Conservation (phyloP, 2,329 filamentous ascomycete genomes). For the Conoideocrella luteorostrata region DNA sequence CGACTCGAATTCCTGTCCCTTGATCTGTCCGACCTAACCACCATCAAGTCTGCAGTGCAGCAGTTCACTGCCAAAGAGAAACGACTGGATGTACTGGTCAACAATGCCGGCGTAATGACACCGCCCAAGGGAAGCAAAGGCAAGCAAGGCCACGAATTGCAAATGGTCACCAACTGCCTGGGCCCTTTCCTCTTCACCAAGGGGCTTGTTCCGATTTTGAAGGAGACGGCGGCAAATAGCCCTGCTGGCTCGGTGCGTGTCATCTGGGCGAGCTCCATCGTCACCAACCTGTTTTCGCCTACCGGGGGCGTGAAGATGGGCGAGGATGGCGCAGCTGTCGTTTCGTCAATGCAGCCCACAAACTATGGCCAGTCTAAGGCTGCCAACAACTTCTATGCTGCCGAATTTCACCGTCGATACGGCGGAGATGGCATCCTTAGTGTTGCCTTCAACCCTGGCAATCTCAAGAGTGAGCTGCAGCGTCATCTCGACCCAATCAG, state of each 20-base stretch:
- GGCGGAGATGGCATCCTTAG: constrained; percentile 22
- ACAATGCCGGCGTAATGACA: constrained; percentile 40
- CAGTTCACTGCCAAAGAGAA: constrained; percentile 23
- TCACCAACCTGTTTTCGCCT: not conserved
- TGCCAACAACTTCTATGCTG: constrained; percentile 24
- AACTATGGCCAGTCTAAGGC: constrained; percentile 22
- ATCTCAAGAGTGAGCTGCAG: constrained; percentile 31
- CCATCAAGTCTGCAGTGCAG: constrained; percentile 25
- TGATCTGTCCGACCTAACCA: constrained; percentile 35
- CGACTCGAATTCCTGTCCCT: constrained; percentile 37
- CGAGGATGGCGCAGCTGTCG: not conserved
- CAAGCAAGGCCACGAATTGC: constrained; percentile 35
- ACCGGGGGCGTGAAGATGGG: constrained; percentile 16
- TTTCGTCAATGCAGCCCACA: not conserved
- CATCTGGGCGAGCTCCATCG: constrained; percentile 7
- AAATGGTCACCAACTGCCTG: constrained; percentile 13
- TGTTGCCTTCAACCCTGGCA: constrained; percentile 32
- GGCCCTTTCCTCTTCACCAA: constrained; percentile 9
- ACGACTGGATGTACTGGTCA: constrained; percentile 34
- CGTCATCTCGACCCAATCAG: constrained; percentile 18
- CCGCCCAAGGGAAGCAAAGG: constrained; percentile 34
- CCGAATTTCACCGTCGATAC: constrained; percentile 23
- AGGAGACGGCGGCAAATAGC: constrained; percentile 5
- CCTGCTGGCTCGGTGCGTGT: constrained; percentile 7
- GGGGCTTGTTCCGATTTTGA: constrained; percentile 4